Base-by-base conservation (phyloP, 345 rosid species). In the Corchorus capsularis region DNA sequence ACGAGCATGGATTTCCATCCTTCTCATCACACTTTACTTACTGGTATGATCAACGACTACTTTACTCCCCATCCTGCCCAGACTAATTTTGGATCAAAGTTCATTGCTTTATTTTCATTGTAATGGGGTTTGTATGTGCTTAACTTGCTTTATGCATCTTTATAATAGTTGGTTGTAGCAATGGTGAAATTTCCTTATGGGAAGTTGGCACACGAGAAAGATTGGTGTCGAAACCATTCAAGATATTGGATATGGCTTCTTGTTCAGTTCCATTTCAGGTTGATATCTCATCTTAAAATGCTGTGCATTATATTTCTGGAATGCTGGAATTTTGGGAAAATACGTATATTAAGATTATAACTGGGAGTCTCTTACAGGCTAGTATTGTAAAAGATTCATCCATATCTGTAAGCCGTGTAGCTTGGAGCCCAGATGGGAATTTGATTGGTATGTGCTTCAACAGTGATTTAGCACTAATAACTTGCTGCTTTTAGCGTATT, bases 1-100 rank as follows among this genome's bases (percentile, higher is more conserved):
- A 82, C 69, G 57, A 91, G 93, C 93, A 82, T 91, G 91, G 95
- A 91, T 79, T 91, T 91, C 82, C 95, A 87, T 78, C 92, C 95
- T 81, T 77, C 86, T 66, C 88, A 81, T 69, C 84, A 83, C 20
- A 76, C 85, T 0, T 71, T 86, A 77, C 95, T 91, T 81, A 87
- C 85, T 66, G 94, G 94, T 91, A 91, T 35, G 61, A 72, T 65
- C 60, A 55, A 62, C 64, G 16, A 67, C 49, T n/a, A n/a, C 64
- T 41, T 15, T 60, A 5, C 34, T n/a, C 11, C 16, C 15, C 11
- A 45, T 67, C 52, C 39, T 67, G 17, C 19, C 22, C 16, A 14
- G 17, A 57, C 4, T 13, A 2, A 32, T 60, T 62, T 47, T 49
- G 39, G 72, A 72, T 61, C 22, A 50, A 50, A 43, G 37, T 43